Base-by-base conservation (phyloP, 257 asterid species). In the Leptodermis oblonga region DNA sequence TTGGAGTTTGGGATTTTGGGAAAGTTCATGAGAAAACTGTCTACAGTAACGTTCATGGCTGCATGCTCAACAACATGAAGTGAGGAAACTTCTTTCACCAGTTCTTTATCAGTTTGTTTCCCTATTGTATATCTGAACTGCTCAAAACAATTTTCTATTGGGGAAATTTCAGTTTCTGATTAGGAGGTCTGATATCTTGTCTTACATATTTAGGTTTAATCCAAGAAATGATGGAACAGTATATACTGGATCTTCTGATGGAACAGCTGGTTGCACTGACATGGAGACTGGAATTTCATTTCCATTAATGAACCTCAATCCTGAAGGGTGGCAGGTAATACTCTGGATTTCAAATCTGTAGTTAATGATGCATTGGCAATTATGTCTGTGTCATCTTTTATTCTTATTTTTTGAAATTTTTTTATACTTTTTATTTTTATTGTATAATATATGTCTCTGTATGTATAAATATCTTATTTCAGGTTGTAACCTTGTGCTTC, bases 1-100 rank as follows among this genome's bases (percentile, higher is more conserved):
- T 93, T 82, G 99, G 99, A 77, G 90, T 93, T 66, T 93, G 97
- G 99, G 96, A 93, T 86, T 93, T 87, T 59, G 83, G 37, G 28
- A 88, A 87, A 81, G 96, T 87, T 74, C 83, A 89, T 54, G 97
- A 93, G 85, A 91, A 77, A 85, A 87, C 82, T 15, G 96, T 93
- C 18, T 93, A 93, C 78, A 82, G 83, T 41, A 83, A 90, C 72
- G 76, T 92, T 70, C 99, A 93, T 72, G 77, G 84, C 65, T 90
- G 97, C 82, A 86, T 93, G 49, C 83, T 93, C 74, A 93, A 93
- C 80, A 93, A 86, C 80, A 82, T 93, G 90, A 90, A 87, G 99
- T 93, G 82, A 87, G 96, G 78, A 18, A 33, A 46, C 51, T 54
- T 26, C 18, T 68, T 48, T 36, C 45, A 36, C 13, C 28, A 22